phyloP scores from a whole-genome alignment of 495 filamentous ascomycete species.

The Tuber umbilicatum region DNA sequence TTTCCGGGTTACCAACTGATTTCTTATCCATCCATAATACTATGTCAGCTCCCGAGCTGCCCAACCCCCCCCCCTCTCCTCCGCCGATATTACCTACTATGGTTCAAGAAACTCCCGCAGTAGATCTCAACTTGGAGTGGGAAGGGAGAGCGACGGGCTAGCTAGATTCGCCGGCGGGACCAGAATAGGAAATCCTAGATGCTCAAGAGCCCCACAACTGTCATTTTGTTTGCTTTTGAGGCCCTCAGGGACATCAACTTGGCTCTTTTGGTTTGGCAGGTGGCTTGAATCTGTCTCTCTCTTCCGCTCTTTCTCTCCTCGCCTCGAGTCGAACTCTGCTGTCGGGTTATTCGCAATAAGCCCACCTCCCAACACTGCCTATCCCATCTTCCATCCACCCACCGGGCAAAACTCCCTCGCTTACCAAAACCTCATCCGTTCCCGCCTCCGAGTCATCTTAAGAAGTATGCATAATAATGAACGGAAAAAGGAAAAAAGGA shows the following conservation, averaged over 20 bases:
- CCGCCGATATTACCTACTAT: not conserved
- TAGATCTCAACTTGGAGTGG: not conserved
- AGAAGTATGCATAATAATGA: not conserved
- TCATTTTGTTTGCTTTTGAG: not conserved
- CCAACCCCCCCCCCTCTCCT: not conserved
- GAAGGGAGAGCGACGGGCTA: not conserved
- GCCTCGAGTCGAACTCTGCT: not conserved
- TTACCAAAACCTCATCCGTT: not conserved
- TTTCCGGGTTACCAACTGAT: not conserved
- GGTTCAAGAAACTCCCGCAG: not conserved
- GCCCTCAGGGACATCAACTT: not conserved
- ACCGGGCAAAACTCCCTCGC: not conserved
- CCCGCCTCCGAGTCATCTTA: not conserved
- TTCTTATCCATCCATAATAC: not conserved
- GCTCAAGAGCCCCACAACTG: not conserved
- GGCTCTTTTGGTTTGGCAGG: not conserved
- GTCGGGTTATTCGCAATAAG: not conserved
- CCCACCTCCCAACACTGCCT: not conserved
- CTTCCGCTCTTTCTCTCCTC: not conserved
- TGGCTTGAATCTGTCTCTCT: not conserved
- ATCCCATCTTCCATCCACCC: not conserved
- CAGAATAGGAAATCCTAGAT: not conserved
- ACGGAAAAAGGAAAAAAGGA: not conserved
- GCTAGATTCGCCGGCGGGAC: not conserved
- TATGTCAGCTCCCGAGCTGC: not conserved